Evolutionary conservation across 257 asterid genomes (phyloP).

Genomic region (Salvia rosmarinus): DNA sequence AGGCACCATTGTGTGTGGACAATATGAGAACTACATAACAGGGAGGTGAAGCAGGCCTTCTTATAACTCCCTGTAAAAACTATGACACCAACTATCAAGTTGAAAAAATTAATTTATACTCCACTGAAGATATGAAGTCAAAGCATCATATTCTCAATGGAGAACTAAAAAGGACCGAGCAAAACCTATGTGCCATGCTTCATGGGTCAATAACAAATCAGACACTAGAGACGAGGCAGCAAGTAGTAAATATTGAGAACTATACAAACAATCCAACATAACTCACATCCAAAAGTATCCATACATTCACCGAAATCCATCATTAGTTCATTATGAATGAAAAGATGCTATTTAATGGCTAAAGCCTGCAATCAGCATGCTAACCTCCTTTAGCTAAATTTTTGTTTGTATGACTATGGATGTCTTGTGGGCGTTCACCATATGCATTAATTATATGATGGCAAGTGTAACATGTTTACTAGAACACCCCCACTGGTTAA

Average conservation of each 20-base stretch:
- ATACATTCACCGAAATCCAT: neutral
- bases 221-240: neutral
- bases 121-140: no score
- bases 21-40: no score
- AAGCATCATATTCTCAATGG: no score
- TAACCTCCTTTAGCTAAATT: neutral
- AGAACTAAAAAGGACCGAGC: no score
- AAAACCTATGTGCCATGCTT: no score
- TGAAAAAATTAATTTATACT: no score
- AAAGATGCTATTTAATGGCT: neutral
- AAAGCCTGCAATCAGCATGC: neutral
- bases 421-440: neutral
- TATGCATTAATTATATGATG: neutral
- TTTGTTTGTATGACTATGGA: neutral
- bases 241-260: no score
- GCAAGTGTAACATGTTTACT: constrained; percentile 8
- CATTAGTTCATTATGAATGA: neutral
- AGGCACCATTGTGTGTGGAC: no score
- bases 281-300: neutral
- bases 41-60: no score
- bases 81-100: no score
- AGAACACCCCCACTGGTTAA: neutral
- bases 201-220: neutral
- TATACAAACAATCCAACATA: neutral
- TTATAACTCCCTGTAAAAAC: no score